phyloP scores from a whole-genome alignment of 2,329 filamentous ascomycete species.

The Tolypocladium sp. region DNA sequence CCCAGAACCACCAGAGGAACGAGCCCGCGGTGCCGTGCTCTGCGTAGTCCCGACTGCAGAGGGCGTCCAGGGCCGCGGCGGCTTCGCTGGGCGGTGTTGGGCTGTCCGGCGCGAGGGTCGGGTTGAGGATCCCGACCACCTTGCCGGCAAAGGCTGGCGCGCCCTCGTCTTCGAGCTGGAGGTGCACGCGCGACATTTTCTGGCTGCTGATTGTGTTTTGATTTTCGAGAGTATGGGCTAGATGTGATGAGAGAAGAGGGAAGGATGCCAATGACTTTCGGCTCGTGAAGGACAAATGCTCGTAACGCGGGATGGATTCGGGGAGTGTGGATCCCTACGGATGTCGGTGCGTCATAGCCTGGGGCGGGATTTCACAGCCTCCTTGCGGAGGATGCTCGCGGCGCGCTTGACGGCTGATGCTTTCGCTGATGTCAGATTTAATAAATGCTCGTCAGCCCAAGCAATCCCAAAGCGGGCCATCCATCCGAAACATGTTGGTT shows the following conservation, averaged over 20 bases:
- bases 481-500: not conserved
- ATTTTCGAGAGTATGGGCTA: not conserved
- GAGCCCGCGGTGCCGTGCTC: not conserved
- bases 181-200: not conserved
- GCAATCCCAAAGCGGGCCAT: not conserved
- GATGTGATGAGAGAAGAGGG: not conserved
- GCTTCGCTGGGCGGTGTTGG: not conserved
- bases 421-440: not conserved
- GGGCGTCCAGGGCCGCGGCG: not conserved
- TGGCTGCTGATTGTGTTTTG: not conserved
- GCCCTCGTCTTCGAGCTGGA: not conserved
- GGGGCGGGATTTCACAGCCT: too few relatives aligned
- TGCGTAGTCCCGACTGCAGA: not conserved
- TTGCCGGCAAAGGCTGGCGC: not conserved
- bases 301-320: too few relatives aligned
- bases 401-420: not conserved
- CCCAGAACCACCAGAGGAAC: slow-evolving; percentile 14
- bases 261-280: too few relatives aligned
- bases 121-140: not conserved
- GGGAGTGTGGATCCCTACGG: too few relatives aligned
- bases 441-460: not conserved
- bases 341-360: too few relatives aligned
- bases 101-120: not conserved
- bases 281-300: too few relatives aligned
- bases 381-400: not conserved